These are phyloP conservation scores for Bathelium albidoporum DNA, from an alignment of 495 filamentous ascomycete genomes.

Conservation along the genomic window DNA sequence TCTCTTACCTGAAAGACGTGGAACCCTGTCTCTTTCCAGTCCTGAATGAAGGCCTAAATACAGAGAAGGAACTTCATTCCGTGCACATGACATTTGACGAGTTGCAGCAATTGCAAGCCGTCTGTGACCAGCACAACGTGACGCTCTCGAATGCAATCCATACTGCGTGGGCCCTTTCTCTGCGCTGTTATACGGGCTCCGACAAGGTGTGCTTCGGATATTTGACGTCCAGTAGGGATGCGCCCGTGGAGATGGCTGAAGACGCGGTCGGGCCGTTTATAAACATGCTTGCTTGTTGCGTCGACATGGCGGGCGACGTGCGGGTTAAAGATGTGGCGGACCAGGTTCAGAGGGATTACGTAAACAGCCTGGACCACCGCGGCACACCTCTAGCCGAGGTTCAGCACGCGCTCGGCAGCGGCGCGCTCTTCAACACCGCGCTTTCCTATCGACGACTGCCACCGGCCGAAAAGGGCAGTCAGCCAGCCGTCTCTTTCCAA, in stretches of 20 bases:
- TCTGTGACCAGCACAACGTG: conserved; percentile 39
- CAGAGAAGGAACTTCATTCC: background rate
- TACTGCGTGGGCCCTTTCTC: conserved; percentile 42
- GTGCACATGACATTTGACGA: conserved; percentile 2
- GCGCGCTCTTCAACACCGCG: conserved; percentile 20
- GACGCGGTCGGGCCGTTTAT: conserved; percentile 44
- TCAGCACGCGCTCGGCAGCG: conserved; percentile 16
- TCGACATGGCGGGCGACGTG: conserved; percentile 35
- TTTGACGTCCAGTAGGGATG: conserved; percentile 42
- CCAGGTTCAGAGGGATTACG: conserved; percentile 15
- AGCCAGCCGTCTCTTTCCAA: conserved; percentile 13
- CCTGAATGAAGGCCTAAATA: background rate
- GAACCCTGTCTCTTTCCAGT: conserved; percentile 21
- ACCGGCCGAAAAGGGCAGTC: conserved; percentile 10
- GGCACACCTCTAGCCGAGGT: conserved; percentile 21
- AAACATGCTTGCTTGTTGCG: conserved; percentile 43
- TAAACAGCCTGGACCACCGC: conserved; percentile 19
- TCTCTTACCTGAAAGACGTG: conserved; percentile 14
- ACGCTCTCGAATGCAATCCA: conserved; percentile 46
- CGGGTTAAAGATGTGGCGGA: conserved; percentile 19
- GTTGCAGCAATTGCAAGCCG: conserved; percentile 24
- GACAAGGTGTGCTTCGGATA: conserved; percentile 47
- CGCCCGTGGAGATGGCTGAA: conserved; percentile 36
- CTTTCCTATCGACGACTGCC: conserved; percentile 18
- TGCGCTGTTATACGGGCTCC: conserved; percentile 40